Base-by-base conservation (phyloP, 73 alveolate genomes). In the Stentor coeruleus region DNA sequence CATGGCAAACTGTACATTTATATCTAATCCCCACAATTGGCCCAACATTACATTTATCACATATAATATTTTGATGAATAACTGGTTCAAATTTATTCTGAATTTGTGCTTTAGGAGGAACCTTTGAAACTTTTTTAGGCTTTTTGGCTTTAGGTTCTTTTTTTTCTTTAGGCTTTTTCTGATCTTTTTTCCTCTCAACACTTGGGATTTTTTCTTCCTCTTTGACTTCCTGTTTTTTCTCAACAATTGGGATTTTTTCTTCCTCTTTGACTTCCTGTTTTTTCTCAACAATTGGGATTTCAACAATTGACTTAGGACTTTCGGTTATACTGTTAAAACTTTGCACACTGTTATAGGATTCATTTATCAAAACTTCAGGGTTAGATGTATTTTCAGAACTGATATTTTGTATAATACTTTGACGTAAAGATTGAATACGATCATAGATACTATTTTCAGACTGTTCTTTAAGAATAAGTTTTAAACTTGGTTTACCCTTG, bases 21-120 rank as follows among this genome's bases (percentile, higher is more conserved):
- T 88, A 95, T 91, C 99, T 93, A 57, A 89, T 87, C 76, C 99
- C 99, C 3, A 89, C 76, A 35, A 95, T 81, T 33, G 99, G 99
- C 58, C 58, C 35, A 74, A 74, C 83, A 15, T 91, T 79, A 76
- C 99, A 95, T 58, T 96, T 95, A 84, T 95, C 98, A 59, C 99
- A 95, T 33, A 92, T 89, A 58, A 85, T 77, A 30, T 84, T 79
- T 26, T 83, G 86, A 39, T 87, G 93, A 38, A 76, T 39, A 4
- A 20, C 89, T 38, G 79, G 79, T n/a, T 31, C 73, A 20, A 20
- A n/a, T 20, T 57, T 57, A 20, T 57, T n/a, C 15, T n/a, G 73
- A 20, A 20, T 31, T 57, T 57, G 35, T 26, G 79, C 79, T 26
- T 33, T 20, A 28, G 79, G 79, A 26, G 26, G 42, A 33, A 66